These are phyloP conservation scores for Meredithiella fracta DNA, from an alignment of 2,329 filamentous ascomycete species.

Conservation along the genomic window DNA sequence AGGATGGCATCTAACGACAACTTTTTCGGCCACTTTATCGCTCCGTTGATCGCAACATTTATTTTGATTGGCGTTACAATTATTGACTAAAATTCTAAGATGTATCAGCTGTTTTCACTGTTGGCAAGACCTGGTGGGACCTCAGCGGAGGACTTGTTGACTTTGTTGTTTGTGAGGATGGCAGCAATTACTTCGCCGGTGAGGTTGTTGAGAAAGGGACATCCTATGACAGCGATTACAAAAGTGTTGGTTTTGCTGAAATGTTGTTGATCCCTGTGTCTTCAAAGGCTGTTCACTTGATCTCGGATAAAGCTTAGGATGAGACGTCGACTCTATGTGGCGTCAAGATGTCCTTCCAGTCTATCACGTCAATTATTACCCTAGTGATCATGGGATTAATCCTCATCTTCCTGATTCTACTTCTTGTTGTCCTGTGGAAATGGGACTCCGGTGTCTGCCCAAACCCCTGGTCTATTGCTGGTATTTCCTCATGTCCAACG, in stretches of 20 bases:
- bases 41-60: constrained; percentile 5
- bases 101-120: constrained; percentile 10
- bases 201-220: constrained; percentile 1
- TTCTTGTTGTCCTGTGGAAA: constrained; percentile 6
- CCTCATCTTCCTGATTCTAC: background rate
- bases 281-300: constrained; percentile 4
- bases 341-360: constrained; percentile 6
- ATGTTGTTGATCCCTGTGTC: constrained; percentile 8
- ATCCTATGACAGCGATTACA: constrained; percentile 9
- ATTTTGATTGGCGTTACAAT: constrained; percentile 4
- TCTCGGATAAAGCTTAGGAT: background rate
- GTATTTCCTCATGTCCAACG: constrained; percentile 6
- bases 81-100: constrained; percentile 10
- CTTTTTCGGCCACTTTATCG: constrained; percentile 9
- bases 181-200: constrained; percentile 4
- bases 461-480: constrained; percentile 12
- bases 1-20: constrained; percentile 3
- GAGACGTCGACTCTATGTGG: background rate
- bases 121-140: constrained; percentile 3
- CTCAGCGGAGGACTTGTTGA: constrained; percentile 4
- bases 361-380: constrained; percentile 2
- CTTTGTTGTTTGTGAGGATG: constrained; percentile 6
- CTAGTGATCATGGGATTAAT: constrained; percentile 5
- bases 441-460: constrained; percentile 11
- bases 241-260: background rate